These are phyloP conservation scores for Serendipita sp. DNA, from an alignment of 768 basidiomycete species.

Conservation along the genomic window DNA sequence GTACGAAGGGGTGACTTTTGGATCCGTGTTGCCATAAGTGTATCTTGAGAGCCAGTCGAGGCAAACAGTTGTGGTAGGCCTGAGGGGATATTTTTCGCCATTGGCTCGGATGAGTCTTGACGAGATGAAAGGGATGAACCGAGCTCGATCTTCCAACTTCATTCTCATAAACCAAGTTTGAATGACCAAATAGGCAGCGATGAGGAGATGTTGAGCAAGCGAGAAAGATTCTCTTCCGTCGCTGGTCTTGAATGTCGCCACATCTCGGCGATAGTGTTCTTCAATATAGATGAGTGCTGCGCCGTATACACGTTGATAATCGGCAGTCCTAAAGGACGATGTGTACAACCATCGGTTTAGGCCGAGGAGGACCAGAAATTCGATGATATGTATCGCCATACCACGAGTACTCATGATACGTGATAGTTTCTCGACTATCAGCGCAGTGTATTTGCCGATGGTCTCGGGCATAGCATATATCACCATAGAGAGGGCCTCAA, in stretches of 20 bases:
- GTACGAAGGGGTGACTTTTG: neutral
- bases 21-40: conserved; percentile 80
- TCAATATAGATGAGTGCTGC: conserved; percentile 89
- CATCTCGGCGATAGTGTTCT: conserved; percentile 46
- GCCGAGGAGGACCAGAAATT: conserved; percentile 74
- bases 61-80: conserved; percentile 87
- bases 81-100: conserved; percentile 51
- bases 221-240: conserved; percentile 55
- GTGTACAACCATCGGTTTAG: conserved; percentile 49
- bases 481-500: conserved; percentile 78
- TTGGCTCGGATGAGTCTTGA: conserved; percentile 75
- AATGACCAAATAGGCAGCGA: conserved; percentile 76
- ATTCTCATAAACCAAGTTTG: conserved; percentile 91
- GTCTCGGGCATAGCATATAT: conserved; percentile 76
- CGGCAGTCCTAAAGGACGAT: conserved; percentile 74
- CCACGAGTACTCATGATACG: conserved; percentile 89
- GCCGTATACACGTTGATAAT: conserved; percentile 88
- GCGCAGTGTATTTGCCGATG: conserved; percentile 59
- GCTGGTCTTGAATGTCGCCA: conserved; percentile 18
- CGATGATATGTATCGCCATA: conserved; percentile 91
- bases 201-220: conserved; percentile 77
- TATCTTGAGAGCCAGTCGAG: conserved; percentile 98
- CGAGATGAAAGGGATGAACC: conserved; percentile 72
- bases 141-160: conserved; percentile 61
- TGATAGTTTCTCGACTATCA: conserved; percentile 71